A percentile compares a stretch with the other conserved stretches of the same genome.
These are phyloP conservation scores for Angomonas deanei DNA, from an alignment of 208 protist species.

Conservation along the genomic window DNA sequence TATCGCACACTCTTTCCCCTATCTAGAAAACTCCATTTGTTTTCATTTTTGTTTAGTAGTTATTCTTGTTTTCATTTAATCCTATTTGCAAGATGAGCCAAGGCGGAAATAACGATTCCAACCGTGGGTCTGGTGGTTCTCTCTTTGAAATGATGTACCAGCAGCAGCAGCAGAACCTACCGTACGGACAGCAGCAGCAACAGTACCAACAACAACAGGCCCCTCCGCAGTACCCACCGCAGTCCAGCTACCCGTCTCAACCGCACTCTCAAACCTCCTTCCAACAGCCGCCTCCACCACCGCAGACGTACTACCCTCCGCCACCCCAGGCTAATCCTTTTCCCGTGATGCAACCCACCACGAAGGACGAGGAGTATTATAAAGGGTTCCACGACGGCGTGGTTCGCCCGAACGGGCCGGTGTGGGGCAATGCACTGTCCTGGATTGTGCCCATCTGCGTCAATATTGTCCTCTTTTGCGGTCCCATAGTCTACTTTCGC, in stretches of 20 bases:
- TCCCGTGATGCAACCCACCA: constrained; percentile 8
- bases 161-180: constrained; percentile 16
- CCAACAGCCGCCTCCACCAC: not conserved
- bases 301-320: constrained; percentile 3
- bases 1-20: constrained; percentile 1
- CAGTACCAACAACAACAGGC: constrained; percentile 11
- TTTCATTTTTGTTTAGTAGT: not conserved
- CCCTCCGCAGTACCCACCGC: constrained; percentile 17
- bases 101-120: not conserved
- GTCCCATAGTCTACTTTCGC: constrained; percentile 87
- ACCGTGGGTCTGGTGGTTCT: constrained; percentile 24
- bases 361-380: constrained; percentile 79
- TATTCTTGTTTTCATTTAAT: not conserved
- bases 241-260: constrained; percentile 1
- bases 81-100: not conserved
- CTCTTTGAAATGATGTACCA: constrained; percentile 82
- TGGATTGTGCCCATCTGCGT: constrained; percentile 78
- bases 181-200: constrained; percentile 6
- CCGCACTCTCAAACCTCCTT: not conserved
- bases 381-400: constrained; percentile 89
- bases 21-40: not conserved
- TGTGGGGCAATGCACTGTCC: constrained; percentile 65
- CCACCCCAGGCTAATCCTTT: constrained; percentile 11
- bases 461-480: constrained; percentile 82
- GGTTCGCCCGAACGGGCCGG: constrained; percentile 51